phyloP scores from a whole-genome alignment of 164 flowering plant genomes.

The Kalanchoe fedtschenkoi region DNA sequence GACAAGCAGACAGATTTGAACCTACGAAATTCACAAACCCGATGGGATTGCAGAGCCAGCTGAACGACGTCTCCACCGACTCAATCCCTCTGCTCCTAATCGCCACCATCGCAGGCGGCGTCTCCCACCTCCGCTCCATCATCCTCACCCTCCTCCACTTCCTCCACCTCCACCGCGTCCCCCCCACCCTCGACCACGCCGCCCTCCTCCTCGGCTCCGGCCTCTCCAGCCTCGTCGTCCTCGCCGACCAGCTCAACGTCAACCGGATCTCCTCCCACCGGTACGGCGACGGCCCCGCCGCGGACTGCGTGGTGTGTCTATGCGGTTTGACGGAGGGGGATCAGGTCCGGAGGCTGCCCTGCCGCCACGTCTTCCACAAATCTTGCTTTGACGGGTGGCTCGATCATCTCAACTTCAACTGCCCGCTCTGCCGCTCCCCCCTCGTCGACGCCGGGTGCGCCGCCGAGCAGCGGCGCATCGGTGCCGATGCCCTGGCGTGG shows the following conservation, averaged over 20 bases:
- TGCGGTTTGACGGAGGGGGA: conserved; percentile 43
- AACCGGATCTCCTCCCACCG: conserved; percentile 30
- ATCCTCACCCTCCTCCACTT: conserved; percentile 13
- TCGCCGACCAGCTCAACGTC: conserved; percentile 43
- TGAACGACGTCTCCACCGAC: conserved; percentile 57
- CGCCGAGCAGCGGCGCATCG: conserved; percentile 18
- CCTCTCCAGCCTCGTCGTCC: conserved; percentile 30
- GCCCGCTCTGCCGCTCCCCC: conserved; percentile 69
- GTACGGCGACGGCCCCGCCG: conserved; percentile 6
- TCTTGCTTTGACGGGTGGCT: conserved; percentile 76
- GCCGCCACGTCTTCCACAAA: conserved; percentile 70
- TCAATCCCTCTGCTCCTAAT: conserved; percentile 49
- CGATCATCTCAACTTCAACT: conserved; percentile 41
- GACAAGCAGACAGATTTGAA: too few species aligned
- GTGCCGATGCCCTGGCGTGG: conserved; percentile 1
- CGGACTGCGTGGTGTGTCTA: conserved; percentile 58
- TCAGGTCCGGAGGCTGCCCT: conserved; percentile 44
- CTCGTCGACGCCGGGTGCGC: conserved; percentile 22
- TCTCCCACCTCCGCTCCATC: conserved; percentile 18
- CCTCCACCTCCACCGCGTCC: conserved; percentile 9
- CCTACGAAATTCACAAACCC: too few species aligned
- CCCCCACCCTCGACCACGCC: conserved; percentile 7
- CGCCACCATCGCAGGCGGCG: conserved; percentile 33
- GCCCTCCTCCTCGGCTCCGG: conserved; percentile 30
- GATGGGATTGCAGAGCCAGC: conserved; percentile 57